Evolutionary conservation across 2,329 filamentous ascomycete genomes (phyloP).

Genomic region (Dothistroma septosporum): DNA sequence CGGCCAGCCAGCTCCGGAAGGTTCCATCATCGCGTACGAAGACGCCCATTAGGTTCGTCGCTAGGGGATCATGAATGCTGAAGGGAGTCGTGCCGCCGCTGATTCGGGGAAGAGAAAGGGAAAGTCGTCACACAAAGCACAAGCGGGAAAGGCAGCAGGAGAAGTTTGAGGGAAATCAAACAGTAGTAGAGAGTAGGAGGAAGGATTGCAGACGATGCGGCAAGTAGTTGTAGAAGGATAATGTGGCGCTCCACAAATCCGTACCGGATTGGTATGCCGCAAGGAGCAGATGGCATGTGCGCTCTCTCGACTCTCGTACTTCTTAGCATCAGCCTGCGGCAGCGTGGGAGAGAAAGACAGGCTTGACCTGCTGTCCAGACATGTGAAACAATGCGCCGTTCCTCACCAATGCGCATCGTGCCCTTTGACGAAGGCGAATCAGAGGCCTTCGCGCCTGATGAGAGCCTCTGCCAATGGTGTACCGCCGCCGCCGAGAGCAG

Average conservation of each 20-base stretch:
- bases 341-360: slow-evolving; percentile 3
- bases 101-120: slow-evolving; percentile 4
- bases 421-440: slow-evolving; percentile 17
- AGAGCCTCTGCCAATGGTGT: slow-evolving; percentile 3
- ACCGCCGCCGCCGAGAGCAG: slow-evolving; percentile 1
- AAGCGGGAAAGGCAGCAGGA: slow-evolving; percentile 7
- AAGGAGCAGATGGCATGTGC: slow-evolving; percentile 14
- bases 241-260: background rate
- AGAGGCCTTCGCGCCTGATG: slow-evolving; percentile 5
- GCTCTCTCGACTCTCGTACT: slow-evolving; percentile 3
- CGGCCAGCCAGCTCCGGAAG: slow-evolving; percentile 33
- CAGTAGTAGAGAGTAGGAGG: slow-evolving; percentile 4
- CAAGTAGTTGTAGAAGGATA: background rate
- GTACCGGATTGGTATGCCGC: background rate
- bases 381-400: slow-evolving; percentile 2
- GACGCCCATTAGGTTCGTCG: slow-evolving; percentile 32
- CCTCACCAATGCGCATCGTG: slow-evolving; percentile 1
- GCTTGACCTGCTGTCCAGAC: background rate
- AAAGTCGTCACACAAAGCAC: slow-evolving; percentile 6
- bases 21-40: slow-evolving; percentile 30
- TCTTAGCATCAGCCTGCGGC: slow-evolving; percentile 11
- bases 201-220: background rate
- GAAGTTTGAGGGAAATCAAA: slow-evolving; percentile 8
- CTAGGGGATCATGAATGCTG: slow-evolving; percentile 21
- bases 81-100: slow-evolving; percentile 1